Evolutionary conservation across 2,329 filamentous ascomycete genomes (phyloP), one percentile per base, ranked within the genome.

Genomic region (Cercospora beticola): DNA sequence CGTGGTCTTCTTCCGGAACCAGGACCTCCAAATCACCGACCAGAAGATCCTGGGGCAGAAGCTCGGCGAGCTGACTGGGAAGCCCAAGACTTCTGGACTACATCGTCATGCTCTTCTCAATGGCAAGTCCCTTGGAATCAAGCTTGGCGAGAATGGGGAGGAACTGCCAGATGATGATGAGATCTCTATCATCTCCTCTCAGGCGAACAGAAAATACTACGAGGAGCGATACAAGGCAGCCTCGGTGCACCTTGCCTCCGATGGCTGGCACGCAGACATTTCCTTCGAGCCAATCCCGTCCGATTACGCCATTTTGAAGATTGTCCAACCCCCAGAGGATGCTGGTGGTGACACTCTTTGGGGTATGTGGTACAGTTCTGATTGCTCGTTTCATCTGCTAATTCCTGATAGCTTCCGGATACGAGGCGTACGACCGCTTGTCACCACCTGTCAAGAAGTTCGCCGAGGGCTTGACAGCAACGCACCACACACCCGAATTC

Each of bases 371-470:
- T 21, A 4, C 16, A 0, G 2, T 8, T 1, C 23, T 28, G 23
- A 8, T 56, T 30, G 23, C 0, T 56, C 4, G 49, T 16, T 28
- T 30, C n/a, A 36, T 5, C 1, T 2, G 31, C 56, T 59, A 5
- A 36, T 36, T n/a, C n/a, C 16, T 36, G 1, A 36, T 5, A 59
- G 56, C 88, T 0, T 89, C 87, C 0, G 88, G 87, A 0, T 90
- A 90, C 74, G 88, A 90, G 72, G 78, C 90, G 12, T 91, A 89
- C 73, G 88, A 91, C 74, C 84, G 87, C 30, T 82, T 91, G 67
- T 88, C 86, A 4, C 79, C 81, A 2, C 80, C 86, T 0, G 86
- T 86, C 64, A 86, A 86, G 67, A 79, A 79, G 26, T 89, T 90
- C 76, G 82, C 90, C 30, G 87, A 90, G 65, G 77, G 78, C 0